A percentile compares a stretch with the other conserved stretches of the same genome.
These are phyloP conservation scores for Tilletia walkeri DNA, from an alignment of 1,284 basidiomycete genomes.

Conservation along the genomic window DNA sequence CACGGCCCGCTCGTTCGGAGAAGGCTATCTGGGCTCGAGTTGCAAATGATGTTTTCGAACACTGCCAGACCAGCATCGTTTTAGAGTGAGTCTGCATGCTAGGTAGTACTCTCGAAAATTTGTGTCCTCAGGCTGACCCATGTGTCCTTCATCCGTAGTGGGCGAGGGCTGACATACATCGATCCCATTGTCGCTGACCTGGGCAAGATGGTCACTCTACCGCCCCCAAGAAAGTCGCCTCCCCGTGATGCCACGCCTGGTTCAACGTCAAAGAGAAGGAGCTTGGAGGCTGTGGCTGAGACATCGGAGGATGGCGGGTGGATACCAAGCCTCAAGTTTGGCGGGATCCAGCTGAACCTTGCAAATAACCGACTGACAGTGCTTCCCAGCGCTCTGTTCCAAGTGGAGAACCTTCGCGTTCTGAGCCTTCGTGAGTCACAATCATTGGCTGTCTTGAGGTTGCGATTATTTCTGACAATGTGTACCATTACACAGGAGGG, in stretches of 20 bases:
- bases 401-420: constrained; percentile 47
- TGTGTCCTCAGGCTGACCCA: neutral
- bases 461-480: neutral
- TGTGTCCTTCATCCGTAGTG: neutral
- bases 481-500: neutral
- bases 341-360: constrained; percentile 27
- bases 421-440: constrained; percentile 42
- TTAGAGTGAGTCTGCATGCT: neutral
- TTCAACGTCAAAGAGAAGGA: neutral
- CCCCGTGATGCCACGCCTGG: neutral
- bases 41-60: neutral
- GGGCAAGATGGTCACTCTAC: constrained; percentile 32
- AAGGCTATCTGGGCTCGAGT: neutral
- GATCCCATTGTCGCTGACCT: constrained; percentile 32
- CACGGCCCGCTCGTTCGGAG: neutral
- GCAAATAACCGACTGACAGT: constrained; percentile 40
- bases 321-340: neutral
- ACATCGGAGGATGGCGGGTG: neutral
- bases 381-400: constrained; percentile 50
- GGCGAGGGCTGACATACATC: constrained; percentile 20
- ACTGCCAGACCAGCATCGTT: constrained; percentile 6
- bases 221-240: constrained; percentile 24
- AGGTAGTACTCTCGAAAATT: neutral
- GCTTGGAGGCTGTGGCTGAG: neutral
- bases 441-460: neutral